Evolutionary conservation across 371 early-diverging fungal species (phyloP).

Genomic region (Rhizopus arrhizus): DNA sequence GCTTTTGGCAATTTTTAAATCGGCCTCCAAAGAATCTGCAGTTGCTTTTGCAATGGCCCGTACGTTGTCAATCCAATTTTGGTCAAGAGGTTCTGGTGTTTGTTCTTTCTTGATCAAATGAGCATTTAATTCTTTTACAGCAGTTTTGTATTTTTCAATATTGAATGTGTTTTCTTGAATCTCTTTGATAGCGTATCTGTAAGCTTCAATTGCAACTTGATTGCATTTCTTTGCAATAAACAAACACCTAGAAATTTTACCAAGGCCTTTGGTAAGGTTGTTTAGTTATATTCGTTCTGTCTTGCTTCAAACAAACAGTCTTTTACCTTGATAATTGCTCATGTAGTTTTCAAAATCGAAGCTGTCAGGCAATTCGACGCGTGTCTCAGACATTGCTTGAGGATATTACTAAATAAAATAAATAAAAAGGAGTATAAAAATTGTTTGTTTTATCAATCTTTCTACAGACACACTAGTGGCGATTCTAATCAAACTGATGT

Average conservation of each 20-base stretch:
- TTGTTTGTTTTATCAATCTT: not conserved
- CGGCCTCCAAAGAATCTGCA: conserved; percentile 68
- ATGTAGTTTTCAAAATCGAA: conserved; percentile 75
- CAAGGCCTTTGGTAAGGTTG: conserved; percentile 53
- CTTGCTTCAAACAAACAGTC: not conserved
- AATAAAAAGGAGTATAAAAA: conserved; percentile 3
- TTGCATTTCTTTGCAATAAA: conserved; percentile 80
- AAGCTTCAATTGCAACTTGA: conserved; percentile 68
- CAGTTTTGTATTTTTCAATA: conserved; percentile 50
- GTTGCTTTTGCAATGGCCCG: conserved; percentile 43
- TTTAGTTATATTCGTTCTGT: not conserved
- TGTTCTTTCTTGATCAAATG: conserved; percentile 36
- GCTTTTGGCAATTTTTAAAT: conserved; percentile 72
- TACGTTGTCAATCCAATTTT: conserved; percentile 68
- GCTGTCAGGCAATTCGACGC: conserved; percentile 50
- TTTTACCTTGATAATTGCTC: conserved; percentile 65
- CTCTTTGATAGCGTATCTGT: conserved; percentile 62
- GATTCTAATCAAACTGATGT: too few species aligned
- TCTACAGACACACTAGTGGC: conserved; percentile 6
- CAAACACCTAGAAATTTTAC: conserved; percentile 70
- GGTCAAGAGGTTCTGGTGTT: conserved; percentile 13
- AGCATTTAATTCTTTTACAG: conserved; percentile 57
- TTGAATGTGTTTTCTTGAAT: conserved; percentile 58
- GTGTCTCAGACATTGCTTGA: conserved; percentile 15
- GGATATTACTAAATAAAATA: not conserved